A percentile compares a stretch with the other conserved stretches of the same genome.
phyloP scores from a whole-genome alignment of 2,329 filamentous ascomycete species.

The Verticillium isaacii region DNA sequence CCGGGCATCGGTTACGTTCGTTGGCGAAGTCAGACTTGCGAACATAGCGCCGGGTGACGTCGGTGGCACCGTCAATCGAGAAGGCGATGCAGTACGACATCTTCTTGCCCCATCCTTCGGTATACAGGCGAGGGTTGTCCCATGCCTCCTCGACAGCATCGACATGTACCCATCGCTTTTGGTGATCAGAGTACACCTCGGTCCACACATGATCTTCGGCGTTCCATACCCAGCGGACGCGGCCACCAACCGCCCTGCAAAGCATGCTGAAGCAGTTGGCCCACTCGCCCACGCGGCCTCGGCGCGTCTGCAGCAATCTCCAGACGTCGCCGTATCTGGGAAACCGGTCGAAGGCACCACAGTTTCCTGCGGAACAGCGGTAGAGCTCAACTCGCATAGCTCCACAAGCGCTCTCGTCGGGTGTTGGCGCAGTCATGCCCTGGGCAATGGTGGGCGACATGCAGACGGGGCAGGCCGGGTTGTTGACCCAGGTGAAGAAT shows the following conservation, averaged over 20 bases:
- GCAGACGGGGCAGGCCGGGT: constrained; percentile 80
- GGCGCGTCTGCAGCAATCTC: constrained; percentile 78
- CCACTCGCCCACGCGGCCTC: constrained; percentile 91
- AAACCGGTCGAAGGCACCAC: constrained; percentile 79
- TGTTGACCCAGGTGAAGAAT: constrained; percentile 97
- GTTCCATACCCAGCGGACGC: constrained; percentile 98
- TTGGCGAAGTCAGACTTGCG: constrained; percentile 68
- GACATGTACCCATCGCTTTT: constrained; percentile 93
- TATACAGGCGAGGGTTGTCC: constrained; percentile 90
- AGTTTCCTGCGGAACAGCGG: constrained; percentile 72
- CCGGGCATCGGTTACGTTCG: constrained; percentile 75
- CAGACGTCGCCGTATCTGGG: constrained; percentile 95
- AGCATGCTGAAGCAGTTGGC: constrained; percentile 99
- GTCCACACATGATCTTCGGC: constrained; percentile 97
- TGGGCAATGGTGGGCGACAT: constrained; percentile 75
- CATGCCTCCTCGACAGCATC: constrained; percentile 92
- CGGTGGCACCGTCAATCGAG: constrained; percentile 75
- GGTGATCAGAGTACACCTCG: constrained; percentile 92
- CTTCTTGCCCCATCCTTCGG: constrained; percentile 93
- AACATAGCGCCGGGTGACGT: constrained; percentile 63
- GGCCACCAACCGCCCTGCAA: constrained; percentile 83
- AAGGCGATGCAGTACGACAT: constrained; percentile 97
- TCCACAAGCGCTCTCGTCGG: constrained; percentile 84
- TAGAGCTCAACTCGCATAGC: constrained; percentile 88
- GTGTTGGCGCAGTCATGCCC: constrained; percentile 78